phyloP scores from a whole-genome alignment of 192 early-diverging fungal species.

The Nowakowskiella sp. region DNA sequence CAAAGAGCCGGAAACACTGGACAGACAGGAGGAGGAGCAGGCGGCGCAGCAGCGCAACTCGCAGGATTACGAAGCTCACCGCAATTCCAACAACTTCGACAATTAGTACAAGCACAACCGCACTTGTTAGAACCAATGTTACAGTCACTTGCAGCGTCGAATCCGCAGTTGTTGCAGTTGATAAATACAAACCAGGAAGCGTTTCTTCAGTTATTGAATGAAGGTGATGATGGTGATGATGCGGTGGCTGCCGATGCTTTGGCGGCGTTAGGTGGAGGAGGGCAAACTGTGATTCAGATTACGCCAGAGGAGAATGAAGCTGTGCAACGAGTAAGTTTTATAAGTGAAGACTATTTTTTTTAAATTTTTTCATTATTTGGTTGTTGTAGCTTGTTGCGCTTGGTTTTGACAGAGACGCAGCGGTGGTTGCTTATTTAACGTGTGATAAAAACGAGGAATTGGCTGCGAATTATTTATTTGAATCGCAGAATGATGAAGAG shows the following conservation, averaged over 20 bases:
- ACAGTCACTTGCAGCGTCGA: constrained; percentile 69
- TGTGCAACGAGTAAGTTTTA: constrained; percentile 63
- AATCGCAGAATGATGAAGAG: constrained; percentile 22
- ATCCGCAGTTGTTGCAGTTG: constrained; percentile 73
- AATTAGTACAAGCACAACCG: constrained; percentile 79
- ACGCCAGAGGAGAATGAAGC: constrained; percentile 85
- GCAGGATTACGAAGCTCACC: constrained; percentile 59
- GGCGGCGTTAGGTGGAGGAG: constrained; percentile 22
- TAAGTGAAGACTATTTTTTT: constrained; percentile 1
- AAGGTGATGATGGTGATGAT: constrained; percentile 32
- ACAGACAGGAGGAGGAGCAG: constrained; percentile 13
- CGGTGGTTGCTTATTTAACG: constrained; percentile 89
- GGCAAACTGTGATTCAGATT: constrained; percentile 73
- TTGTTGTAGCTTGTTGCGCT: constrained; percentile 67
- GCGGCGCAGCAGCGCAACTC: constrained; percentile 11
- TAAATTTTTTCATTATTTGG: neutral
- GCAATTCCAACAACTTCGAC: constrained; percentile 88
- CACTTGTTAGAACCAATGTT: constrained; percentile 77
- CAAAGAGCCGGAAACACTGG: neutral
- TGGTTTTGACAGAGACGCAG: constrained; percentile 76
- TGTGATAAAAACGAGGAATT: constrained; percentile 98
- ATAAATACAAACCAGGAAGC: constrained; percentile 71
- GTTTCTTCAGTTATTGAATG: constrained; percentile 66
- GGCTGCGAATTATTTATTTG: constrained; percentile 93
- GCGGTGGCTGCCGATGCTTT: constrained; percentile 10